These are phyloP conservation scores for Carpinus fangiana DNA, from an alignment of 306 rosid genomes.

Conservation along the genomic window DNA sequence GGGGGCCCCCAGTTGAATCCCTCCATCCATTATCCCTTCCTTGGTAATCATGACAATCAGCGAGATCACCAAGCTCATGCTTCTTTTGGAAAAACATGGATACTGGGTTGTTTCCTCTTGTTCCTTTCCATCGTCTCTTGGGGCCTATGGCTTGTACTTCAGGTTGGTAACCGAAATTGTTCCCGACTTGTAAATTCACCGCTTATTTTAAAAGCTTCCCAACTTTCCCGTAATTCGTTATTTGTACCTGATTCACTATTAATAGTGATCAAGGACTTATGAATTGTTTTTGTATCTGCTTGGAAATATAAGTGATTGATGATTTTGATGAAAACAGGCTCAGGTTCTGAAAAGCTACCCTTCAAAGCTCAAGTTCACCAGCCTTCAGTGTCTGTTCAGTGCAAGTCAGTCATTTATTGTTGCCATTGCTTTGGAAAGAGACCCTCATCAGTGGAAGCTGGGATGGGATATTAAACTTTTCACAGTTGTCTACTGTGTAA, in stretches of 20 bases:
- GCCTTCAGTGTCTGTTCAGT: slow-evolving; percentile 48
- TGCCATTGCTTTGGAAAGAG: slow-evolving; percentile 56
- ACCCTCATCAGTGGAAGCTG: slow-evolving; percentile 51
- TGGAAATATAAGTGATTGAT: background rate
- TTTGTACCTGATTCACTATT: background rate
- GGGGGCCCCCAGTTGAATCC: slow-evolving; percentile 50
- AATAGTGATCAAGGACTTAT: background rate
- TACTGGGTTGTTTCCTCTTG: slow-evolving; percentile 50
- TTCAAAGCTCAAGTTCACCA: slow-evolving; percentile 43
- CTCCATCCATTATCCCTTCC: slow-evolving; percentile 16
- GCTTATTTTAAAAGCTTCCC: too few species aligned
- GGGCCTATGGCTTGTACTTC: slow-evolving; percentile 60
- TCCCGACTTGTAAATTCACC: too few species aligned
- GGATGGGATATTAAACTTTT: slow-evolving; percentile 50
- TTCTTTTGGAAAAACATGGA: slow-evolving; percentile 45
- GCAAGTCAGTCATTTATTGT: slow-evolving; percentile 49
- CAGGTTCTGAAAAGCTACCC: slow-evolving; percentile 44
- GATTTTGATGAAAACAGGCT: slow-evolving; percentile 33
- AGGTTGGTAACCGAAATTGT: slow-evolving; percentile 27
- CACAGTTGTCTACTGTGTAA: slow-evolving; percentile 47
- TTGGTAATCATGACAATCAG: slow-evolving; percentile 19
- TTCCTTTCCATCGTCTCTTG: slow-evolving; percentile 35
- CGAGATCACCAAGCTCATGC: slow-evolving; percentile 31
- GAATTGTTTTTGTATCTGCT: background rate
- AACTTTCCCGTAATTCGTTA: too few species aligned